Percentiles rank a stretch among this genome's conserved stretches.
Conservation (phyloP, 176 grass and related monocot species). For the Zea luxurians region DNA sequence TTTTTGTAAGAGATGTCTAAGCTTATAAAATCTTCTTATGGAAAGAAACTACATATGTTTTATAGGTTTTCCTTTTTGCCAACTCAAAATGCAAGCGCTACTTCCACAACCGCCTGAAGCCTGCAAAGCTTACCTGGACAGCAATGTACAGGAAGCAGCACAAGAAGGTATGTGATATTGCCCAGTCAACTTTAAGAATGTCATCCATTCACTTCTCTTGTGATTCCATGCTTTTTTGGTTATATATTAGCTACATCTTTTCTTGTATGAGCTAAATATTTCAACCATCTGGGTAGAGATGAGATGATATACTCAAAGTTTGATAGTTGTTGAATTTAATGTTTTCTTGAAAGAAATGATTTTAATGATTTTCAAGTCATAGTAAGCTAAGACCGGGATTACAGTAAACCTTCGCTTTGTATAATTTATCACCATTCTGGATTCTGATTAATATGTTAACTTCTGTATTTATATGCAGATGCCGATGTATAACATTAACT, state of each 20-base stretch:
- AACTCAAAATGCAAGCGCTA: constrained; percentile 96
- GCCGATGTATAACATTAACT: not conserved
- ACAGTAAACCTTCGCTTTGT: not conserved
- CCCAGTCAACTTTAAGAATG: not conserved
- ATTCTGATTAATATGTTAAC: not conserved
- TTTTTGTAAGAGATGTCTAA: not conserved
- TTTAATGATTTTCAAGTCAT: not conserved
- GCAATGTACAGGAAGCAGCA: constrained; percentile 94
- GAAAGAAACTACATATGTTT: not conserved
- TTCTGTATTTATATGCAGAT: not conserved
- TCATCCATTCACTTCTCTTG: not conserved
- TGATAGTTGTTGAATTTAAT: not conserved
- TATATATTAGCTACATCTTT: not conserved
- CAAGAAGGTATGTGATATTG: constrained; percentile 69
- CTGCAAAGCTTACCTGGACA: constrained; percentile 93
- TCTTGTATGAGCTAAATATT: not conserved
- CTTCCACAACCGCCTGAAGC: constrained; percentile 91
- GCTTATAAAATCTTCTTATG: not conserved
- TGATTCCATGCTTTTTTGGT: not conserved
- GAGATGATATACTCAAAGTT: not conserved
- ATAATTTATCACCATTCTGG: not conserved
- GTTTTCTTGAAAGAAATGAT: not conserved
- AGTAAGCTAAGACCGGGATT: not conserved
- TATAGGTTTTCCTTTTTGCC: constrained; percentile 80
- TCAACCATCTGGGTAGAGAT: not conserved